These are phyloP conservation scores for Rosa multiflora DNA, from an alignment of 306 rosid species.

Conservation along the genomic window DNA sequence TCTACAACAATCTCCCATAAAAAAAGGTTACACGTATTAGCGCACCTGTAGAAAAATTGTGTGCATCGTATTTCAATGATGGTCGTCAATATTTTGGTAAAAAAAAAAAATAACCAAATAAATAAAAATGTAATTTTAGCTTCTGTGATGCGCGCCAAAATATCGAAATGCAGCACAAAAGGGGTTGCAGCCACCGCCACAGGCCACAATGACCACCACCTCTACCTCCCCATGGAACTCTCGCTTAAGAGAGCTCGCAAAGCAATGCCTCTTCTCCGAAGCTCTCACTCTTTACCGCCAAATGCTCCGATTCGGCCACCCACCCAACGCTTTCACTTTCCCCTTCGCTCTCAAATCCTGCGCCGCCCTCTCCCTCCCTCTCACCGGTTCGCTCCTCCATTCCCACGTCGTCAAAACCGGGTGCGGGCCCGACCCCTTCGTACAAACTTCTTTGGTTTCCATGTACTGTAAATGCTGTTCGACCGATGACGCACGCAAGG, in stretches of 20 bases:
- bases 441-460: constrained; percentile 66
- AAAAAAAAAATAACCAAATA: no score
- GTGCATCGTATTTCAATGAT: no score
- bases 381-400: constrained; percentile 60
- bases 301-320: constrained; percentile 69
- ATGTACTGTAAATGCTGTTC: constrained; percentile 49
- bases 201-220: constrained; percentile 7
- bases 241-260: constrained; percentile 61
- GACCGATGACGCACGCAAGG: constrained; percentile 50
- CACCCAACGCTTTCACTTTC: constrained; percentile 75
- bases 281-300: constrained; percentile 63
- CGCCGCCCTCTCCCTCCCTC: constrained; percentile 60
- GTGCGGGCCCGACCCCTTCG: constrained; percentile 65
- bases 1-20: no score
- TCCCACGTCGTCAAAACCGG: constrained; percentile 73
- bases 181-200: background rate
- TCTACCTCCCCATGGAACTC: constrained; percentile 55
- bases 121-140: no score
- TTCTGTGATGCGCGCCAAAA: background rate
- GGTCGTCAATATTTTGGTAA: no score
- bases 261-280: constrained; percentile 53
- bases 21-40: no score
- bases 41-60: no score
- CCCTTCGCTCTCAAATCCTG: constrained; percentile 86
- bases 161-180: background rate